Conservation (phyloP, 441 rosid genomes). For the Euphorbia celastroides region DNA sequence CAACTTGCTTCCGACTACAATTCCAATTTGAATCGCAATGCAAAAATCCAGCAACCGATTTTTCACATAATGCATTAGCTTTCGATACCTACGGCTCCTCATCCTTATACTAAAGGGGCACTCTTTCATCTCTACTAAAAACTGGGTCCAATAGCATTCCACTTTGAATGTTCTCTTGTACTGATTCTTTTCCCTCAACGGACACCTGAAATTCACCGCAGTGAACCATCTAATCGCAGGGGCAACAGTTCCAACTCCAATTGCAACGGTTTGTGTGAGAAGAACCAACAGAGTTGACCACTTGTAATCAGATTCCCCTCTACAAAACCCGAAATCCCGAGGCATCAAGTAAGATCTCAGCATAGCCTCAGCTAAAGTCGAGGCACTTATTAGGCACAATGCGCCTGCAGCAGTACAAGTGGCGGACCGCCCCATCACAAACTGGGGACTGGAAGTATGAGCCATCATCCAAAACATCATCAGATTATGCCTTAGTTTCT, state of each 20-base stretch:
- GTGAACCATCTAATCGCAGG: constrained; percentile 74
- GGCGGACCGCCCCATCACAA: constrained; percentile 70
- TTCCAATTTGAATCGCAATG: constrained; percentile 49
- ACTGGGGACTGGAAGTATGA: constrained; percentile 78
- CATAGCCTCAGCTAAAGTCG: constrained; percentile 29
- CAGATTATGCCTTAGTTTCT: constrained; percentile 47
- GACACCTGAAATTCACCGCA: constrained; percentile 65
- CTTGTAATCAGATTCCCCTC: constrained; percentile 74
- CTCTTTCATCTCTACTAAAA: constrained; percentile 57
- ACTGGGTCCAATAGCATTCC: constrained; percentile 66
- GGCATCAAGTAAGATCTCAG: constrained; percentile 49
- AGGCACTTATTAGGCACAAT: constrained; percentile 26
- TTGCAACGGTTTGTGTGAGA: constrained; percentile 51
- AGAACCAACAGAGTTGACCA: constrained; percentile 64
- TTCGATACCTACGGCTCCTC: constrained; percentile 39
- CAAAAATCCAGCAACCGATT: constrained; percentile 36
- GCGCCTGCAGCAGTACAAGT: constrained; percentile 54
- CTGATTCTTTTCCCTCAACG: constrained; percentile 30
- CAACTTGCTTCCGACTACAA: constrained; percentile 61
- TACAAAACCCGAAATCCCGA: constrained; percentile 48
- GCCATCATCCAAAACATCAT: constrained; percentile 88
- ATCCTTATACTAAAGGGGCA: constrained; percentile 39
- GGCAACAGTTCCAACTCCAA: constrained; percentile 60
- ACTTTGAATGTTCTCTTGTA: constrained; percentile 33
- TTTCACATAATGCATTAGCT: constrained; percentile 33